Conservation (phyloP, 2,329 filamentous ascomycete species). For the Pestalotiopsis sp. region DNA sequence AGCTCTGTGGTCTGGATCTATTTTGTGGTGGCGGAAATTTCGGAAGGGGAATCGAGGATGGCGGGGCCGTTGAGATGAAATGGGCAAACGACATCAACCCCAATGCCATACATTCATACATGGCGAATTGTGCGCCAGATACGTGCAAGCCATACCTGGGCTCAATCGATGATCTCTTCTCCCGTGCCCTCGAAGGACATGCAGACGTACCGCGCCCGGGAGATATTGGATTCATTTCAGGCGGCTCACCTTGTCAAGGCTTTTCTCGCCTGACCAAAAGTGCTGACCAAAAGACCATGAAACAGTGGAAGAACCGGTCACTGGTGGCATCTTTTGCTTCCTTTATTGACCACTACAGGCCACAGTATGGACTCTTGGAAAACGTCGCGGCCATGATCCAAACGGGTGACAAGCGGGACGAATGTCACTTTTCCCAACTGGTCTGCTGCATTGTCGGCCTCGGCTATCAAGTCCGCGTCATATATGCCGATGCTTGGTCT, state of each 20-base stretch:
- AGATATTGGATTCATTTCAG: slow-evolving; percentile 69
- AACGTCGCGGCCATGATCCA: slow-evolving; percentile 72
- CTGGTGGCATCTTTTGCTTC: slow-evolving; percentile 77
- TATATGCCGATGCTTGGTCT: slow-evolving; percentile 69
- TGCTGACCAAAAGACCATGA: slow-evolving; percentile 50
- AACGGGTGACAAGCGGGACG: slow-evolving; percentile 43
- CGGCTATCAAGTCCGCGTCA: slow-evolving; percentile 74
- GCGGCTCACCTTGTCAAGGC: slow-evolving; percentile 76
- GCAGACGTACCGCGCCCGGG: slow-evolving; percentile 58
- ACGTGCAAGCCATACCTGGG: slow-evolving; percentile 62
- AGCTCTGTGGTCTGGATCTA: slow-evolving; percentile 66
- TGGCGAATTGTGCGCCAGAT: slow-evolving; percentile 59
- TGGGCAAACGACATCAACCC: slow-evolving; percentile 69
- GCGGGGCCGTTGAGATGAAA: slow-evolving; percentile 63
- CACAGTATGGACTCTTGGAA: slow-evolving; percentile 75
- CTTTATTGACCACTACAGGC: slow-evolving; percentile 73
- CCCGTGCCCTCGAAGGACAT: slow-evolving; percentile 53
- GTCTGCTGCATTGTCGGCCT: slow-evolving; percentile 73
- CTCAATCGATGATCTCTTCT: slow-evolving; percentile 71
- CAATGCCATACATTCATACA: slow-evolving; percentile 70
- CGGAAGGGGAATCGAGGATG: slow-evolving; percentile 75
- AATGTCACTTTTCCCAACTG: slow-evolving; percentile 74
- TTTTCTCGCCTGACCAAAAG: slow-evolving; percentile 65
- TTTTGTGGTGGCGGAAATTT: slow-evolving; percentile 81
- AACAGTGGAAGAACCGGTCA: slow-evolving; percentile 71